Percentiles rank a stretch among this genome's conserved stretches.
Conservation (phyloP, 441 rosid genomes). For the Breynia disticha region DNA sequence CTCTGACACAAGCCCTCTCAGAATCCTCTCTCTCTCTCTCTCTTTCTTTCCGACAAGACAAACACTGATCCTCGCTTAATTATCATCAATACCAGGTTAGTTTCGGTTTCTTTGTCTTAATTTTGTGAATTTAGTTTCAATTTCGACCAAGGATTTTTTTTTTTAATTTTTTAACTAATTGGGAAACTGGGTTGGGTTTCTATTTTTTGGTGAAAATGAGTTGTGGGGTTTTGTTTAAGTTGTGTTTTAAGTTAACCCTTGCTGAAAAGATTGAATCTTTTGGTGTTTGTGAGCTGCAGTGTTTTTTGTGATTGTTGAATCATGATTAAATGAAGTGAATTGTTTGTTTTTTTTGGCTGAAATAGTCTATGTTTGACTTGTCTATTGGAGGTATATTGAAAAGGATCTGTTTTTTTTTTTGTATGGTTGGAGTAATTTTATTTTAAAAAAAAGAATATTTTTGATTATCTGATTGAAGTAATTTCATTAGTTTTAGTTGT, state of each 20-base stretch:
- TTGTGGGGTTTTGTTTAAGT: not conserved
- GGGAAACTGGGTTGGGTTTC: not conserved
- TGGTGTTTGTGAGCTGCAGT: not conserved
- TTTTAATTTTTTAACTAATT: not conserved
- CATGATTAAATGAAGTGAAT: no score
- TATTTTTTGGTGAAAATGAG: not conserved
- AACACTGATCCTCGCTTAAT: slow-evolving; percentile 11
- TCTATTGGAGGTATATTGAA: no score
- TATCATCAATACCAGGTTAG: slow-evolving; percentile 11
- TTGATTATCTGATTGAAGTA: no score
- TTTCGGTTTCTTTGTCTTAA: not conserved
- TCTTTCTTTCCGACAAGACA: not conserved
- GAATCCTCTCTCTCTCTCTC: not conserved
- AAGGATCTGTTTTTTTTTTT: no score
- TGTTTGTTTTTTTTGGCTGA: no score
- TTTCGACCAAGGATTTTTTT: slow-evolving; percentile 10
- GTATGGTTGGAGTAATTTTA: no score
- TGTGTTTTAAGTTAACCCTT: not conserved
- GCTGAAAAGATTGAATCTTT: not conserved
- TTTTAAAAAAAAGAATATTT: no score
- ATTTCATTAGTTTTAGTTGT: not conserved
- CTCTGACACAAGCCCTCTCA: not conserved
- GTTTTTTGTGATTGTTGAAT: no score
- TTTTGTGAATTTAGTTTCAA: slow-evolving; percentile 1
- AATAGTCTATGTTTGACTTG: no score